A percentile compares a stretch with the other conserved stretches of the same genome.
phyloP scores from a whole-genome alignment of 2,329 filamentous ascomycete genomes.

The Cryphonectria parasitica region DNA sequence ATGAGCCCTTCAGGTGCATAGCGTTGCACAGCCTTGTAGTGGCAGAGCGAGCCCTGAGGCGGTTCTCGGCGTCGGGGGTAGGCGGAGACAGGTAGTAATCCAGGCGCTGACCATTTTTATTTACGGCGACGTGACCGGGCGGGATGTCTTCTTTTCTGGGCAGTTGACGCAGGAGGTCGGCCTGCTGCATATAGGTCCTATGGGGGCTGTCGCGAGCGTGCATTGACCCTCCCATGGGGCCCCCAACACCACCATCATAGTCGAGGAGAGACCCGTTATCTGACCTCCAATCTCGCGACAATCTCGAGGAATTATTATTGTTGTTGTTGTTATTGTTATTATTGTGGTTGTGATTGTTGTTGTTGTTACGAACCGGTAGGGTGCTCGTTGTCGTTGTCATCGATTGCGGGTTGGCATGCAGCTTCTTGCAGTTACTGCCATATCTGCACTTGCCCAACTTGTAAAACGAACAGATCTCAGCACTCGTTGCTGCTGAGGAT shows the following conservation, averaged over 20 bases:
- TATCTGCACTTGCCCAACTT: constrained; percentile 38
- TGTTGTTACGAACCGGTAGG: constrained; percentile 6
- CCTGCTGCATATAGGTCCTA: constrained; percentile 17
- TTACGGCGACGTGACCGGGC: constrained; percentile 36
- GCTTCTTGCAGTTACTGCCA: constrained; percentile 36
- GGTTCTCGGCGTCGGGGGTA: constrained; percentile 27
- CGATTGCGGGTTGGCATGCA: constrained; percentile 31
- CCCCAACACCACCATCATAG: constrained; percentile 23
- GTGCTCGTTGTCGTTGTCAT: not conserved
- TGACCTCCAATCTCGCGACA: constrained; percentile 17
- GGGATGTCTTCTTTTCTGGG: constrained; percentile 36
- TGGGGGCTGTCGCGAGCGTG: constrained; percentile 16
- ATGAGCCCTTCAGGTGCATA: constrained; percentile 27
- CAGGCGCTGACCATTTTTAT: constrained; percentile 35
- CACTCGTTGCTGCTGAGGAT: constrained; percentile 12
- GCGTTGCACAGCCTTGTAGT: constrained; percentile 31
- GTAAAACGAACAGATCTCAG: constrained; percentile 36
- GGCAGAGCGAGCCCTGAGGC: constrained; percentile 33
- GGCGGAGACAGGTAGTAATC: constrained; percentile 36
- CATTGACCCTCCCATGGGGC: constrained; percentile 12
- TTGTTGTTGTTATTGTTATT: not conserved
- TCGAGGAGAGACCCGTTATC: constrained; percentile 12
- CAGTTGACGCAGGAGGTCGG: constrained; percentile 24
- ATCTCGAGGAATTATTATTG: not conserved
- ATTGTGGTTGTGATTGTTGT: not conserved